A percentile compares a stretch with the other conserved stretches of the same genome.
phyloP scores from a whole-genome alignment of 371 early-diverging fungal genomes.

The Mycotypha africana region DNA sequence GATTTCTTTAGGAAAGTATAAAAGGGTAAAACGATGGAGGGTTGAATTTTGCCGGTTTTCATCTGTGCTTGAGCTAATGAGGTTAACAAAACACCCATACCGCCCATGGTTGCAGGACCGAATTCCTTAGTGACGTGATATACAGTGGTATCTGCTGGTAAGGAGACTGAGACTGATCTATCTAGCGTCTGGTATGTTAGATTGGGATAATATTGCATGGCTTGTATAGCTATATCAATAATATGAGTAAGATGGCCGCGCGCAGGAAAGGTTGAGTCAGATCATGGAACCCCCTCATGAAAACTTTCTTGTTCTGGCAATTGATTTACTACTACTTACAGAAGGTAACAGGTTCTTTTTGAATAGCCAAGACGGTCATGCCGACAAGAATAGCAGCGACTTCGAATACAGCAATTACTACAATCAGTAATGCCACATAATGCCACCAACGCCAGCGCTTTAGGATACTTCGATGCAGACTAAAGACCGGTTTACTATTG shows the following conservation, averaged over 20 bases:
- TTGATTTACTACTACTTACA: not conserved
- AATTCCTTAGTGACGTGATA: slow-evolving; percentile 66
- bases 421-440: not conserved
- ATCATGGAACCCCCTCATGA: too few species aligned
- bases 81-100: slow-evolving; percentile 56
- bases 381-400: slow-evolving; percentile 4
- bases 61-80: slow-evolving; percentile 54
- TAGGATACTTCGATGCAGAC: not conserved
- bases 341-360: slow-evolving; percentile 11
- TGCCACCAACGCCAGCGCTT: slow-evolving; percentile 18
- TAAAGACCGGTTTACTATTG: not conserved
- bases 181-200: slow-evolving; percentile 46
- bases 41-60: slow-evolving; percentile 36
- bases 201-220: slow-evolving; percentile 27
- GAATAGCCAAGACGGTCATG: not conserved
- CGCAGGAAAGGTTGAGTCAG: too few species aligned
- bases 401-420: slow-evolving; percentile 1
- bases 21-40: slow-evolving; percentile 52
- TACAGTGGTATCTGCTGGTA: slow-evolving; percentile 19
- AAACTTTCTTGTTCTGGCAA: slow-evolving; percentile 6
- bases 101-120: slow-evolving; percentile 57
- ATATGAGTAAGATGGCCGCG: too few species aligned
- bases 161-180: slow-evolving; percentile 20
- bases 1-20: slow-evolving; percentile 48
- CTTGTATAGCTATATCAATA: too few species aligned